Conservation (phyloP, 768 basidiomycete species). For the Polyporus arcularius region DNA sequence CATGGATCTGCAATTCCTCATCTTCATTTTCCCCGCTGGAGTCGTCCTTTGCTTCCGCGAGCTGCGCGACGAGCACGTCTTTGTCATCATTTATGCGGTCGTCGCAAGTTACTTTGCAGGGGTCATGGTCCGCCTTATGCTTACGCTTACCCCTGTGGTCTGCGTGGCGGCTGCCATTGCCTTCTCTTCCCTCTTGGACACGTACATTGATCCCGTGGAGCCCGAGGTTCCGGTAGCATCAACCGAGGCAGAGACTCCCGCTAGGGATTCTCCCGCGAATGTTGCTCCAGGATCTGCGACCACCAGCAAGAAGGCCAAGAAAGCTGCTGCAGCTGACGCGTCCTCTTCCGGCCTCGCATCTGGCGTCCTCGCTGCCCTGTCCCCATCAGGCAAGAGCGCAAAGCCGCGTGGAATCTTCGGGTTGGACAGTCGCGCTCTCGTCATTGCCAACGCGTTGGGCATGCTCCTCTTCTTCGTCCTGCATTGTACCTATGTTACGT, state of each 20-base stretch:
- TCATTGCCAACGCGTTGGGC: slow-evolving; percentile 72
- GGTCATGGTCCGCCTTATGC: slow-evolving; percentile 99
- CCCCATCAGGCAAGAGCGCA: slow-evolving; percentile 34
- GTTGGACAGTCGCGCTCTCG: slow-evolving; percentile 76
- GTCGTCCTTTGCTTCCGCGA: slow-evolving; percentile 93
- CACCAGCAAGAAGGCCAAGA: slow-evolving; percentile 45
- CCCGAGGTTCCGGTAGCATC: slow-evolving; percentile 50
- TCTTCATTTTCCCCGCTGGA: slow-evolving; percentile 97
- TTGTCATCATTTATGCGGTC: slow-evolving; percentile 96
- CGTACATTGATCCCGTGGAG: slow-evolving; percentile 82
- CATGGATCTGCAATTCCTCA: slow-evolving; percentile 98
- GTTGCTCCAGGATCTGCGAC: slow-evolving; percentile 14
- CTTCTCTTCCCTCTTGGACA: slow-evolving; percentile 83
- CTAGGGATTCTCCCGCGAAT: slow-evolving; percentile 33
- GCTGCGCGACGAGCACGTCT: slow-evolving; percentile 94
- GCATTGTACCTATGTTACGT: slow-evolving; percentile 97
- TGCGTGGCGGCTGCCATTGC: slow-evolving; percentile 93
- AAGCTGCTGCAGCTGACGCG: slow-evolving; percentile 39
- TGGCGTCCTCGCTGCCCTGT: slow-evolving; percentile 36
- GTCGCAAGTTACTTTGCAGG: slow-evolving; percentile 98
- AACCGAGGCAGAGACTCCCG: slow-evolving; percentile 23
- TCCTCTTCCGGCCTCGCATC: slow-evolving; percentile 38
- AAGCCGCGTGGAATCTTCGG: slow-evolving; percentile 71
- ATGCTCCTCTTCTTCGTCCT: slow-evolving; percentile 89
- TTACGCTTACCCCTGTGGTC: slow-evolving; percentile 95